A percentile compares a stretch with the other conserved stretches of the same genome.
phyloP scores from a whole-genome alignment of 192 early-diverging fungal genomes.

The Coemansia sp. region DNA sequence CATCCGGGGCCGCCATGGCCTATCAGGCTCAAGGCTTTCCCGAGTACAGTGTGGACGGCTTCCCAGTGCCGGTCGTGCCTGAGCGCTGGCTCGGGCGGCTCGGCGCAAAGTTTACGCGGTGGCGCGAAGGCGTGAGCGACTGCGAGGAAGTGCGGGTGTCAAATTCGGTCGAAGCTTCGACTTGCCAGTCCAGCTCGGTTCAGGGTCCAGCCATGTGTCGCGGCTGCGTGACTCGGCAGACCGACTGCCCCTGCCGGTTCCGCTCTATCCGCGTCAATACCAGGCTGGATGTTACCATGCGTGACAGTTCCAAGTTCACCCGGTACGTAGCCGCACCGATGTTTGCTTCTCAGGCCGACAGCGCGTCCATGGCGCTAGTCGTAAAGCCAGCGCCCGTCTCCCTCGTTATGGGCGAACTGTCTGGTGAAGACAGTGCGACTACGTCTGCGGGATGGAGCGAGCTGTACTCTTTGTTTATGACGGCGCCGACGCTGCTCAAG shows the following conservation, averaged over 20 bases:
- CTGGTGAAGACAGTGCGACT: neutral
- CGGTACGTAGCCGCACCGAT: constrained; percentile 21
- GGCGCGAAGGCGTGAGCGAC: neutral
- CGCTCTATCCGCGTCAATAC: constrained; percentile 11
- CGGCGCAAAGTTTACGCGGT: constrained; percentile 20
- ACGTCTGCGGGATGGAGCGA: constrained; percentile 6
- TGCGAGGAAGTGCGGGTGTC: neutral
- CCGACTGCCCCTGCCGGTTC: constrained; percentile 27
- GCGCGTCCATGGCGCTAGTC: neutral
- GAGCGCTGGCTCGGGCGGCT: constrained; percentile 17
- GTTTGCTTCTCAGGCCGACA: constrained; percentile 3
- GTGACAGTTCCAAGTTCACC: neutral
- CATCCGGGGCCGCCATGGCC: neutral
- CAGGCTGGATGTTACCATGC: neutral
- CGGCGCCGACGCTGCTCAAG: constrained; percentile 9
- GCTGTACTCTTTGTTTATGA: constrained; percentile 21
- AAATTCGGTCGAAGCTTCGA: neutral
- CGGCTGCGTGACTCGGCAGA: constrained; percentile 19
- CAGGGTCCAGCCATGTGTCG: constrained; percentile 21
- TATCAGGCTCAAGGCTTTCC: constrained; percentile 6
- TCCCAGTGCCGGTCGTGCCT: constrained; percentile 25
- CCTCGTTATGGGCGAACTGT: neutral
- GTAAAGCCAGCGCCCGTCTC: neutral
- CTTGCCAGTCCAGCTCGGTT: neutral
- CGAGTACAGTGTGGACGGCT: constrained; percentile 25